These are phyloP conservation scores for Rosa chinensis DNA, from an alignment of 306 rosid genomes.

Conservation along the genomic window DNA sequence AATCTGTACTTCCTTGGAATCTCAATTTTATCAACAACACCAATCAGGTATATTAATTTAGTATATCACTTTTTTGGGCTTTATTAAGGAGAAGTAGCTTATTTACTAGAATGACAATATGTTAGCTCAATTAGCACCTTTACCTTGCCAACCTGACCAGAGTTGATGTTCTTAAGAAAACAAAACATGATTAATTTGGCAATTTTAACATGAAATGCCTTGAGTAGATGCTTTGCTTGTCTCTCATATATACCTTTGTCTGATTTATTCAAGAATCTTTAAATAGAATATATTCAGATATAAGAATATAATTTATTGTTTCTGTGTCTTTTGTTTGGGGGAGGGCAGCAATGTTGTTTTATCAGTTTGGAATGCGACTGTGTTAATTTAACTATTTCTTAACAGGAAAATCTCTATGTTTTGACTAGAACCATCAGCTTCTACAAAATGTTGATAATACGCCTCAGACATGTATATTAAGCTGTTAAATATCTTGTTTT, in stretches of 20 bases:
- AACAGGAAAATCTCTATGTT: background rate
- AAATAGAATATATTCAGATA: background rate
- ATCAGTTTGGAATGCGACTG: background rate
- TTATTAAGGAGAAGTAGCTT: slow-evolving; percentile 13
- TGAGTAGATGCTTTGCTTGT: background rate
- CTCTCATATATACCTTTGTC: background rate
- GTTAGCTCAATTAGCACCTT: background rate
- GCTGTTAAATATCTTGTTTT: background rate
- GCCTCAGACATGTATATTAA: background rate
- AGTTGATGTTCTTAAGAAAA: background rate
- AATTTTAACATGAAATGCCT: background rate
- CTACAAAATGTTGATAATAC: background rate
- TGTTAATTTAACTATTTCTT: background rate
- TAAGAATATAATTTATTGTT: background rate
- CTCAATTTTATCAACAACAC: slow-evolving; percentile 90
- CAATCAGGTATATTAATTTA: slow-evolving; percentile 62
- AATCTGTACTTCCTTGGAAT: slow-evolving; percentile 92
- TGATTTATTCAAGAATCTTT: background rate
- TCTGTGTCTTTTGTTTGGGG: background rate
- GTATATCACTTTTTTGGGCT: slow-evolving; percentile 14
- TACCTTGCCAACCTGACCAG: background rate
- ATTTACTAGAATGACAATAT: slow-evolving; percentile 6
- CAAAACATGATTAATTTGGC: background rate
- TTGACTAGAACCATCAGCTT: background rate
- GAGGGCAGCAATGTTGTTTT: background rate